Conservation (phyloP, 2,329 filamentous ascomycete species). For the Ophiostoma australiae region DNA sequence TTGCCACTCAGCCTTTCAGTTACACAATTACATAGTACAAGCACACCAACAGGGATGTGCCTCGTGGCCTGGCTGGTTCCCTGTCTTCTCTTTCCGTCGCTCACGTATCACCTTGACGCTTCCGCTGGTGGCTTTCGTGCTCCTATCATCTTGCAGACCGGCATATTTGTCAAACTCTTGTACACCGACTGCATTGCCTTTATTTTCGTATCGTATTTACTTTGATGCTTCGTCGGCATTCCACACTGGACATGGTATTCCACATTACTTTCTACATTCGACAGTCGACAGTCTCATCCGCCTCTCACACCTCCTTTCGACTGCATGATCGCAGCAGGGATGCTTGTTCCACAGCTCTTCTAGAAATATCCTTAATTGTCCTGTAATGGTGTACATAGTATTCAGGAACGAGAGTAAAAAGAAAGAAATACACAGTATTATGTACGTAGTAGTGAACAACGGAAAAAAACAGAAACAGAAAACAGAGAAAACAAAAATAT, state of each 20-base stretch:
- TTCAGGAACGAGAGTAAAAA: too few species aligned
- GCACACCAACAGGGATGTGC: background rate
- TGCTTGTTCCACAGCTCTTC: constrained; percentile 20
- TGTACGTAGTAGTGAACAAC: too few species aligned
- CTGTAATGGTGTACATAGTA: background rate
- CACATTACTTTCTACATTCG: background rate
- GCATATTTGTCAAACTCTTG: background rate
- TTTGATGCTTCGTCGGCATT: background rate
- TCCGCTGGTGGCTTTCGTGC: background rate
- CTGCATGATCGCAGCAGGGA: constrained; percentile 22
- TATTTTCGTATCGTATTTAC: background rate
- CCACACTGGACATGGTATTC: too few species aligned
- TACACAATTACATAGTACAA: background rate
- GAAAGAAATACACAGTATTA: too few species aligned
- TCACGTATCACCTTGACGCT: background rate
- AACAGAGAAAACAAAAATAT: background rate
- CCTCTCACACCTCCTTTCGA: background rate
- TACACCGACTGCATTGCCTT: background rate
- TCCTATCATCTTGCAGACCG: background rate
- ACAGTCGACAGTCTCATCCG: too few species aligned
- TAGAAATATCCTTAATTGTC: constrained; percentile 22
- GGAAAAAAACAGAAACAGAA: too few species aligned
- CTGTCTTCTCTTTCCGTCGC: background rate
- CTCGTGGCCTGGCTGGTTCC: constrained; percentile 8
- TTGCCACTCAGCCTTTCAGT: constrained; percentile 1